These are phyloP conservation scores for Penicillium sp. DNA, from an alignment of 2,329 filamentous ascomycete species.

Conservation along the genomic window DNA sequence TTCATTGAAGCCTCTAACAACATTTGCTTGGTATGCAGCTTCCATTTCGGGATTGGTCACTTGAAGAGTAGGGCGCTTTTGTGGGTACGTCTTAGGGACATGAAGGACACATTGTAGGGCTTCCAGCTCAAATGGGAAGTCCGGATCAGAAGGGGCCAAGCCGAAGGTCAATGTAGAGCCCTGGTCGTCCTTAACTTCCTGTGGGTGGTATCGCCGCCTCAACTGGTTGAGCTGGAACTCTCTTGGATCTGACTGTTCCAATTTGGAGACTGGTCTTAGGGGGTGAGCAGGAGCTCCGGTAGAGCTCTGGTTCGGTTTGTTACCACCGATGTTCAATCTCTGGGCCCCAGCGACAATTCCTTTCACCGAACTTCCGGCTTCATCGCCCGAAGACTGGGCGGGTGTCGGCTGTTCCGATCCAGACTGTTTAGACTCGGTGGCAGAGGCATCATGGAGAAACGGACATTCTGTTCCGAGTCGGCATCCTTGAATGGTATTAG, in stretches of 20 bases:
- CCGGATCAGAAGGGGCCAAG: conserved; percentile 71
- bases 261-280: conserved; percentile 61
- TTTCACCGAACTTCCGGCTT: conserved; percentile 6
- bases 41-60: conserved; percentile 69
- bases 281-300: conserved; percentile 44
- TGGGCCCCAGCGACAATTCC: conserved; percentile 15
- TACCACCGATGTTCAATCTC: conserved; percentile 20
- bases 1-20: conserved; percentile 68
- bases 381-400: conserved; percentile 11
- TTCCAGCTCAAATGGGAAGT: conserved; percentile 75
- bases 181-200: conserved; percentile 46
- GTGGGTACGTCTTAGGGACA: conserved; percentile 63
- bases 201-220: conserved; percentile 59
- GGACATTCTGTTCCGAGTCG: conserved; percentile 51
- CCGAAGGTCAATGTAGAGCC: conserved; percentile 60
- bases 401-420: conserved; percentile 15
- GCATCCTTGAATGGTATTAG: conserved; percentile 45
- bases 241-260: conserved; percentile 64
- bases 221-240: conserved; percentile 73
- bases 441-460: conserved; percentile 46
- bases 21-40: conserved; percentile 68
- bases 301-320: conserved; percentile 34
- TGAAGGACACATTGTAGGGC: conserved; percentile 64
- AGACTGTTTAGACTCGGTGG: conserved; percentile 16
- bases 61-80: conserved; percentile 54